Percentiles rank a stretch among this genome's conserved stretches.
Conservation (phyloP, 495 filamentous ascomycete species). For the Trichoderma asperelloides region DNA sequence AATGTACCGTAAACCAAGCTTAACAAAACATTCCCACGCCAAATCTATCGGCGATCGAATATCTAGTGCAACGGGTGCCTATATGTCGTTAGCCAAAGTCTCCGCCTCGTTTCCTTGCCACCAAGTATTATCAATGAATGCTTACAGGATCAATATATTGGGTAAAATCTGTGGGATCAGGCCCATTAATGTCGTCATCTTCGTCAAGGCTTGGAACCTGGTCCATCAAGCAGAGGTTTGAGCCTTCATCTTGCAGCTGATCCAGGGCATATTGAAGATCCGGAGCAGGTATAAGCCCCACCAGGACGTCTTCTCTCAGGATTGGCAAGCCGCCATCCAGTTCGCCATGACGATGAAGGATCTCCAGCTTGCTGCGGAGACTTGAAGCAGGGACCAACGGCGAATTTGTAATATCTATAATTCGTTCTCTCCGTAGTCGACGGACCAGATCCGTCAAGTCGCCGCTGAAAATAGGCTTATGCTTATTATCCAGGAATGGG, state of each 20-base stretch:
- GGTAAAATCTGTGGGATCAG: constrained; percentile 76
- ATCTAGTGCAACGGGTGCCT: constrained; percentile 80
- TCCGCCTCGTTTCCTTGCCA: background rate
- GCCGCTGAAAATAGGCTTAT: constrained; percentile 77
- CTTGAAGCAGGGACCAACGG: constrained; percentile 64
- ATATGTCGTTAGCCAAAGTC: background rate
- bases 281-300: constrained; percentile 86
- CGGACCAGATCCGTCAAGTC: constrained; percentile 80
- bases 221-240: constrained; percentile 73
- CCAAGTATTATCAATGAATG: background rate
- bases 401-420: constrained; percentile 81
- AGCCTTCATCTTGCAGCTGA: constrained; percentile 62
- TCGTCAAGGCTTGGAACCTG: constrained; percentile 42
- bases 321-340: constrained; percentile 89
- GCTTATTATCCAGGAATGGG: constrained; percentile 89
- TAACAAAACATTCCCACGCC: constrained; percentile 95
- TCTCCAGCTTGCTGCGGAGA: constrained; percentile 70
- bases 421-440: constrained; percentile 57
- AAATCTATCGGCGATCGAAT: constrained; percentile 87
- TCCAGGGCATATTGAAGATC: constrained; percentile 93
- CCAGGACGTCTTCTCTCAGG: constrained; percentile 65
- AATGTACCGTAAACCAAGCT: constrained; percentile 85
- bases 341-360: constrained; percentile 77
- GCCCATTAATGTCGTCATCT: constrained; percentile 48
- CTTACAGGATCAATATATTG: constrained; percentile 78